Evolutionary conservation across 2,329 filamentous ascomycete species (phyloP), one percentile per base, ranked within the genome.

Genomic region (Fusarium bulbicola): DNA sequence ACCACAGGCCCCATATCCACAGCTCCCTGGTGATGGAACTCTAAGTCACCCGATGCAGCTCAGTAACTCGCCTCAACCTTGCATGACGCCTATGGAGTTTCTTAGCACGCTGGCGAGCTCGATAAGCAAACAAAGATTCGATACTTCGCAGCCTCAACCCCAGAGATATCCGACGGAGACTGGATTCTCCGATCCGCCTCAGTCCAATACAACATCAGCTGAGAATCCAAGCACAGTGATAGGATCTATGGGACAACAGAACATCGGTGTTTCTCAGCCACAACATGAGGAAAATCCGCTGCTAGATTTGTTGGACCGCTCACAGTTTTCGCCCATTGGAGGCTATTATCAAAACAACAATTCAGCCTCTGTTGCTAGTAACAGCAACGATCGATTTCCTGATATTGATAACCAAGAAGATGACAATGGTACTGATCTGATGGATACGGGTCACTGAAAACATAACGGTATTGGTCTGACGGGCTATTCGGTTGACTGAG

Each of bases 1-100:
- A 4, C 42, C 11, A 8, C 24, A 26, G 11, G 3, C 16, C 16
- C 12, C 42, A 12, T 34, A 34, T 34, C 32, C 14, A 15, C 32
- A 34, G 32, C 32, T 34, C 14, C 32, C 14, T 34, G 1, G 32
- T 34, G 14, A 3, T 34, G 32, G 0, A 34, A 34, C 32, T 15
- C 14, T 34, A 34, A 0, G 0, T 34, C 0, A 8, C 32, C 0
- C 32, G 32, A 8, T 8, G 32, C 32, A 15, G 32, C 5, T 26
- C 24, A 14, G 7, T 26, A 5, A 21, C 6, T 1, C 4, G 20
- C 24, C 26, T 47, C 20, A 12, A 16, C 7, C 4, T 47, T 15
- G 2, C 9, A n/a, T 15, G 45, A 21, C 45, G 1, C 13, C 14
- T 47, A 7, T 3, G 7, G 26, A 6, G 20, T 5, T 11, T 12